Conservation (phyloP, 139 green algal species). For the Ettlia oleoabundans region DNA sequence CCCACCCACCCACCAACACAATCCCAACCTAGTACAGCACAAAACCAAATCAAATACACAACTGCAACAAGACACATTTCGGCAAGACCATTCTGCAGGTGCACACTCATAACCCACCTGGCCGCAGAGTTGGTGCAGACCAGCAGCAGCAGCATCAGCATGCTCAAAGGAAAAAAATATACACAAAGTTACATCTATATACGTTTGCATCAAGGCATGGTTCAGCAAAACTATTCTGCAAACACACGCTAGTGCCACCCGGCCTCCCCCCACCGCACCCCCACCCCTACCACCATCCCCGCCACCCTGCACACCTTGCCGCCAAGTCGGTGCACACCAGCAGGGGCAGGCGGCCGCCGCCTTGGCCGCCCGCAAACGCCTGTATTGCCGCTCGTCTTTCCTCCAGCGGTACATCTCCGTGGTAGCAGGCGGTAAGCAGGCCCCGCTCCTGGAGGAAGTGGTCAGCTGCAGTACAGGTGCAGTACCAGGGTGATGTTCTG, state of each 20-base stretch:
- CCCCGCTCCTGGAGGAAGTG: constrained; percentile 78
- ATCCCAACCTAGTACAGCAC: no score
- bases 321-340: constrained; percentile 97
- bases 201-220: no score
- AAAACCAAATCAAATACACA: no score
- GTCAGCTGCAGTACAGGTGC: constrained; percentile 75
- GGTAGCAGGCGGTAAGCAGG: constrained; percentile 86
- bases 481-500: neutral
- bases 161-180: no score
- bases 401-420: constrained; percentile 78
- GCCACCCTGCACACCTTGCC: constrained; percentile 54
- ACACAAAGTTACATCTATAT: no score
- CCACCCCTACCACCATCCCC: neutral
- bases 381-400: constrained; percentile 47
- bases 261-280: neutral
- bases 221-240: no score
- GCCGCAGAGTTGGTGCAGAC: no score
- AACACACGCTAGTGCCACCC: neutral
- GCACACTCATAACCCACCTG: no score
- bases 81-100: no score
- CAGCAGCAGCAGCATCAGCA: no score
- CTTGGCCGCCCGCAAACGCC: constrained; percentile 34
- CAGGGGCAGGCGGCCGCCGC: constrained; percentile 53
- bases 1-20: no score
- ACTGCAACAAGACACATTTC: no score